Conservation (phyloP, 805 yeast species). For the Dipodascus geniculatus region DNA sequence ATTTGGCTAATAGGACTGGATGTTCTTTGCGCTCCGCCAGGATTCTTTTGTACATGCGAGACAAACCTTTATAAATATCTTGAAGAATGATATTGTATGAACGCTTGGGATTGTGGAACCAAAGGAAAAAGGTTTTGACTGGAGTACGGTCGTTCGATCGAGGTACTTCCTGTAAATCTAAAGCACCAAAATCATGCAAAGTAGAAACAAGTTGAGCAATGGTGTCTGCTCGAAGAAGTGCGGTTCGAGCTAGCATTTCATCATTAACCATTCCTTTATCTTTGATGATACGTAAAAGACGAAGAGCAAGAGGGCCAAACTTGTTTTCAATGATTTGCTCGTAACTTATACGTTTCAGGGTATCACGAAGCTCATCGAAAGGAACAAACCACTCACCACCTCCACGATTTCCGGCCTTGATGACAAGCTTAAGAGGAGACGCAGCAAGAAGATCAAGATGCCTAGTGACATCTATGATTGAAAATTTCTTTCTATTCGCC, state of each 20-base stretch:
- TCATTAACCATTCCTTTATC: conserved; percentile 68
- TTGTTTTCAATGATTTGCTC: conserved; percentile 25
- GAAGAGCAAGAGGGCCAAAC: conserved; percentile 41
- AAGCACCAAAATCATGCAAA: conserved; percentile 53
- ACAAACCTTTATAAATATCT: conserved; percentile 39
- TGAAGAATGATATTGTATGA: conserved; percentile 37
- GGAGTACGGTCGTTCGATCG: conserved; percentile 87
- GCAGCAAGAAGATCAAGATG: conserved; percentile 61
- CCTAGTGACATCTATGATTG: conserved; percentile 31
- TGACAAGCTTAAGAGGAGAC: conserved; percentile 47
- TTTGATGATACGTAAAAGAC: conserved; percentile 69
- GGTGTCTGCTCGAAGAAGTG: conserved; percentile 65
- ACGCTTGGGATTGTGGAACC: conserved; percentile 51
- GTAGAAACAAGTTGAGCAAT: conserved; percentile 61
- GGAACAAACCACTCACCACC: conserved; percentile 33
- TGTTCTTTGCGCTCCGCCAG: conserved; percentile 40
- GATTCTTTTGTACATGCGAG: conserved; percentile 27
- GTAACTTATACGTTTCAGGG: conserved; percentile 22
- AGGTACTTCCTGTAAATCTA: conserved; percentile 91
- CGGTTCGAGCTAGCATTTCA: conserved; percentile 62
- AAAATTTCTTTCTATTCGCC: conserved; percentile 1
- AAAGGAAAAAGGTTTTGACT: conserved; percentile 72
- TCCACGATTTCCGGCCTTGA: conserved; percentile 41
- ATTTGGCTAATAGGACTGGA: conserved; percentile 59
- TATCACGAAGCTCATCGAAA: conserved; percentile 20